These are phyloP conservation scores for Phytophthora crassamura DNA, from an alignment of 352 stramenopile genomes.

Conservation along the genomic window DNA sequence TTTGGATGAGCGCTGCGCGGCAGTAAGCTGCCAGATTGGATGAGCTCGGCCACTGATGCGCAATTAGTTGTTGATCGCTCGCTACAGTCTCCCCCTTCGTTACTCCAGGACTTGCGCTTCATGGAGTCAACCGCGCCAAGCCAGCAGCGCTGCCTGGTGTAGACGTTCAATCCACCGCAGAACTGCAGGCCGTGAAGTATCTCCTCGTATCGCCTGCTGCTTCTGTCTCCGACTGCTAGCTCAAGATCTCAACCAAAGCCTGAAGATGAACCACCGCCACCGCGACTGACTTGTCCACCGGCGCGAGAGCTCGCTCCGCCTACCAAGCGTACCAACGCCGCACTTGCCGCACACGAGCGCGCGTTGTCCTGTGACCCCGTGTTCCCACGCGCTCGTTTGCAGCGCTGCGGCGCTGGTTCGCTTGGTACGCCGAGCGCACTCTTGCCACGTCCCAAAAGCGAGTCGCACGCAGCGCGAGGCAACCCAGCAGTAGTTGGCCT, in stretches of 20 bases:
- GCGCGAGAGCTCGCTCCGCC: constrained; percentile 23
- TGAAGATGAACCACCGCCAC: constrained; percentile 4
- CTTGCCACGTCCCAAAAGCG: constrained; percentile 17
- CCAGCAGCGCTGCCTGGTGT: background rate
- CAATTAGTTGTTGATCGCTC: background rate
- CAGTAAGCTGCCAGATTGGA: too few relatives aligned
- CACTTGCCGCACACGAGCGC: constrained; percentile 19
- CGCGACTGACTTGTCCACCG: constrained; percentile 1
- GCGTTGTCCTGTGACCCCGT: background rate
- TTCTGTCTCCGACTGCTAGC: too few relatives aligned
- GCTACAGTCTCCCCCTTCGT: background rate
- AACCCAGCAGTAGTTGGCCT: background rate
- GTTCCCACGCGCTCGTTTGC: constrained; percentile 12
- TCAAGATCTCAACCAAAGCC: background rate
- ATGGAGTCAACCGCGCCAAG: constrained; percentile 11
- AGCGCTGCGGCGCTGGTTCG: constrained; percentile 33
- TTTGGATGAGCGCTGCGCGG: too few relatives aligned
- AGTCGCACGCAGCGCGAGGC: background rate
- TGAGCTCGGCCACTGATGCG: constrained; percentile 12
- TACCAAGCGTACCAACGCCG: constrained; percentile 45
- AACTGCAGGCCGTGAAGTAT: background rate
- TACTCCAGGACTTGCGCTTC: too few relatives aligned
- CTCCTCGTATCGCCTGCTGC: too few relatives aligned
- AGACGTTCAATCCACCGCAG: background rate
- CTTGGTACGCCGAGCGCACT: constrained; percentile 29